phyloP scores from a whole-genome alignment of 2,329 filamentous ascomycete species.

The Bipolaris oryzae region DNA sequence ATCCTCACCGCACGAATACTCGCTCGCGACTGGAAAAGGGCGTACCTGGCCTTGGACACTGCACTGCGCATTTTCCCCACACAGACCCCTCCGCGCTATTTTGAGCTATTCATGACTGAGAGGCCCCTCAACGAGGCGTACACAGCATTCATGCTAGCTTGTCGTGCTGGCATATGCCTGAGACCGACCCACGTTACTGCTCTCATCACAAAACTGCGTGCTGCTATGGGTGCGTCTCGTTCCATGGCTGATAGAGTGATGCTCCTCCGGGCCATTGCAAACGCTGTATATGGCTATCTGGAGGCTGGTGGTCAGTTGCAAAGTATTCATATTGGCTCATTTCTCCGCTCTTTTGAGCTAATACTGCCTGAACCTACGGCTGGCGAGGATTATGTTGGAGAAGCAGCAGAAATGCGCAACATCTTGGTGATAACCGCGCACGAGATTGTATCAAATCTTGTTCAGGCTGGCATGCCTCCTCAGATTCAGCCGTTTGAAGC shows the following conservation, averaged over 20 bases:
- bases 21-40: constrained; percentile 53
- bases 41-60: constrained; percentile 59
- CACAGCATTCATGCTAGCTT: constrained; percentile 56
- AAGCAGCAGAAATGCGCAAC: constrained; percentile 30
- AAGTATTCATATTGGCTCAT: constrained; percentile 45
- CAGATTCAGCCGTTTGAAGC: constrained; percentile 29
- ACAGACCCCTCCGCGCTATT: constrained; percentile 50
- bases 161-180: constrained; percentile 51
- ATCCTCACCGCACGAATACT: constrained; percentile 56
- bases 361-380: constrained; percentile 29
- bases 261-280: constrained; percentile 49
- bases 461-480: constrained; percentile 38
- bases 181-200: constrained; percentile 40
- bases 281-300: constrained; percentile 51
- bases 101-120: constrained; percentile 54
- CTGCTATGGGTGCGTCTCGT: constrained; percentile 22
- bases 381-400: constrained; percentile 25
- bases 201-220: constrained; percentile 42
- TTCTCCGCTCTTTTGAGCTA: constrained; percentile 46
- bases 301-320: constrained; percentile 48
- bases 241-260: constrained; percentile 30
- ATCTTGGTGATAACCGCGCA: constrained; percentile 33
- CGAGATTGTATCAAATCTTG: constrained; percentile 27
- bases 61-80: constrained; percentile 55
- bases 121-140: constrained; percentile 56